These are phyloP conservation scores for Dictyostelium firmibasis DNA, from an alignment of 78 protist species.

Conservation along the genomic window DNA sequence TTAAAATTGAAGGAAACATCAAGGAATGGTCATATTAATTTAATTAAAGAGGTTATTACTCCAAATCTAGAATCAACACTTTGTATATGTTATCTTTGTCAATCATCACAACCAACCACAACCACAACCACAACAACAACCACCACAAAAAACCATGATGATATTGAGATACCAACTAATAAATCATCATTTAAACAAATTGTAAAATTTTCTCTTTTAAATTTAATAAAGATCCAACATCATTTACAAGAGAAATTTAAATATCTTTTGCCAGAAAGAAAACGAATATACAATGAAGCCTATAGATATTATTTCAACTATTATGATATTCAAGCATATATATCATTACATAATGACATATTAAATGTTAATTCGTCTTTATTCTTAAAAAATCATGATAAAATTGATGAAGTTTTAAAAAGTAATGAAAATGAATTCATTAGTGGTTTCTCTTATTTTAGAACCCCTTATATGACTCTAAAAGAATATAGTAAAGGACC, in stretches of 20 bases:
- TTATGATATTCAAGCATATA: not conserved
- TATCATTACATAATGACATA: not conserved
- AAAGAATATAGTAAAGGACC: not conserved
- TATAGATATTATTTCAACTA: not conserved
- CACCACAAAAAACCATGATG: no score
- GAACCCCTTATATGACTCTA: not conserved
- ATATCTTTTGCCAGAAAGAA: not conserved
- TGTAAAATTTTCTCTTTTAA: not conserved
- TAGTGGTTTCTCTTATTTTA: not conserved
- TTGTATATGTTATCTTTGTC: not conserved
- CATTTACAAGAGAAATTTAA: not conserved
- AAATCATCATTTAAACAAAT: not conserved
- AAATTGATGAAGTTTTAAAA: not conserved
- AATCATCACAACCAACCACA: no score
- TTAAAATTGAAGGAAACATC: not conserved
- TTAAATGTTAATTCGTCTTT: not conserved
- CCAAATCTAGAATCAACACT: not conserved
- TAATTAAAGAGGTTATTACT: no score
- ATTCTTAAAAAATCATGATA: not conserved
- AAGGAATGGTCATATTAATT: not conserved
- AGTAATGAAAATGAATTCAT: not conserved
- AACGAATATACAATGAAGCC: not conserved
- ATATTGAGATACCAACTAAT: not conserved
- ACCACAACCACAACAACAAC: no score
- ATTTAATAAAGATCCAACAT: not conserved